Conservation (phyloP, 768 basidiomycete species). For the Russula abietina region DNA sequence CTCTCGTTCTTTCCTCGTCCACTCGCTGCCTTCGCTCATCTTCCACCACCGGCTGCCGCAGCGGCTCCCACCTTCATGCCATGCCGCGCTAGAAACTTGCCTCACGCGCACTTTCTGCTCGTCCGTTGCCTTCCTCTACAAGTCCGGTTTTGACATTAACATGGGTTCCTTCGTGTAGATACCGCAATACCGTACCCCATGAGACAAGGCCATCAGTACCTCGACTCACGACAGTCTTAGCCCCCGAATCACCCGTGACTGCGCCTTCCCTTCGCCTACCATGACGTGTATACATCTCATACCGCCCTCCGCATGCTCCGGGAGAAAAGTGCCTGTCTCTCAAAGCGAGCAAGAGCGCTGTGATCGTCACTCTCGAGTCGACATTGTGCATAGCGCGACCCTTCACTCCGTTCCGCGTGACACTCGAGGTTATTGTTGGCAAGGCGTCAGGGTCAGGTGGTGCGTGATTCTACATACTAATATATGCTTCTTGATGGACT, state of each 20-base stretch:
- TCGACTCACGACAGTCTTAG: constrained; percentile 85
- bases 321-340: constrained; percentile 46
- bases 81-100: no score
- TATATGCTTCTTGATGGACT: no score
- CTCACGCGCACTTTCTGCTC: not conserved
- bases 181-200: constrained; percentile 56
- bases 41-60: no score
- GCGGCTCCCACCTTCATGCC: no score
- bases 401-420: constrained; percentile 36
- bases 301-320: constrained; percentile 39
- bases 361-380: constrained; percentile 80
- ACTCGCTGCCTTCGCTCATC: no score
- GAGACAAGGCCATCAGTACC: constrained; percentile 84
- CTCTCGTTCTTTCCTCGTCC: no score
- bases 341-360: constrained; percentile 56
- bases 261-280: constrained; percentile 47
- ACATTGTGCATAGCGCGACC: constrained; percentile 89
- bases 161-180: not conserved
- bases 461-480: no score
- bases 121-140: not conserved
- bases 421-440: constrained; percentile 29
- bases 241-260: constrained; percentile 27
- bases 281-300: constrained; percentile 64
- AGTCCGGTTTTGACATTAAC: not conserved
- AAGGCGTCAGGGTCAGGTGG: no score